Evolutionary conservation across 1,139 yeast species (phyloP), one percentile per base, ranked within the genome.

Genomic region (Schizosaccharomyces versatilis): DNA sequence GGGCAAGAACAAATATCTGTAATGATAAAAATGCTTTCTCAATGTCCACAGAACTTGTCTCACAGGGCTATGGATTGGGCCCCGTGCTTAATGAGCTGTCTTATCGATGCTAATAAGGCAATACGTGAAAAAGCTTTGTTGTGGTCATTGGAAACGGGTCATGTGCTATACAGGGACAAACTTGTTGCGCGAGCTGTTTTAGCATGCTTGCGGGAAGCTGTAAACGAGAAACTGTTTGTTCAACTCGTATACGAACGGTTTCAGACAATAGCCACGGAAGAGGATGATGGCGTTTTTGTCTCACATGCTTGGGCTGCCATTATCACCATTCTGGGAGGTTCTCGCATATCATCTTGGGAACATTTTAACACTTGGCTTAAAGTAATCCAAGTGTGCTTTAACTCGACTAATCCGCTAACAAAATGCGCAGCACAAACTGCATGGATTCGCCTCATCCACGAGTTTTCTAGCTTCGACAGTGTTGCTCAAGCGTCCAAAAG

Each of bases 301-400:
- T 56, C 57, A 6, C 47, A 54, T 12, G 54, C 60, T 12, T 60
- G 61, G 62, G 59, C 57, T 32, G 41, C 56, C 10, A 47, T 60
- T 38, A 56, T 60, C 8, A 51, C 58, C 7, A 42, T 57, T 12
- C 42, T 60, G 14, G 54, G 56, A 10, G 57, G 57, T 9, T 57
- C 54, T 32, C 48, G 58, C 41, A 55, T 59, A 14, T 58, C 55
- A 38, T 54, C 55, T 36, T 58, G 61, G 60, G 49, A 51, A 17
- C 48, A 58, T 40, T 48, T 60, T 14, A 54, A 53, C 39, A 40
- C 54, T 14, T 60, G 61, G 61, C 55, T 60, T 19, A 54, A 58
- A 14, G 51, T 60, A 17, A 44, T 59, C 24, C 58, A 57, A 9
- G 44, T 52, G 17, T 56, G 60, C 24, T 54, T 59, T 40, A 54